Conservation (phyloP, 2,329 filamentous ascomycete species). For the Fusarium sp. region DNA sequence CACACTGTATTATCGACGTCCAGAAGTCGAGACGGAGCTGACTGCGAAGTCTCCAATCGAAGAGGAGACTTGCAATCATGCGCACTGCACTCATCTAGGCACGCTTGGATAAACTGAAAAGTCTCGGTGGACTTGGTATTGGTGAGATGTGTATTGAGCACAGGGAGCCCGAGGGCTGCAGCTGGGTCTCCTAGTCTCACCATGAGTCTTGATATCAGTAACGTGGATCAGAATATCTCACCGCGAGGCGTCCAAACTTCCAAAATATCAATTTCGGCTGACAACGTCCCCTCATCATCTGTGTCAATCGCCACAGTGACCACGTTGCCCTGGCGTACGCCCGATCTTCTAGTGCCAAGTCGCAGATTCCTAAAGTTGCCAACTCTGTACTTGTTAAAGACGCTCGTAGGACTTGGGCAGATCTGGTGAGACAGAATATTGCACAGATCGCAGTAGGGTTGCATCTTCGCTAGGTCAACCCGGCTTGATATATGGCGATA, state of each 20-base stretch:
- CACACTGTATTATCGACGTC: neutral
- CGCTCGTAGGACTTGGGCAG: neutral
- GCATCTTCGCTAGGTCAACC: neutral
- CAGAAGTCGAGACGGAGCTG: neutral
- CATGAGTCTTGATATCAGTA: neutral
- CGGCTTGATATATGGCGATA: neutral
- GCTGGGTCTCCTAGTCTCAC: neutral
- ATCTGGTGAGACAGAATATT: neutral
- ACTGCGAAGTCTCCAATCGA: neutral
- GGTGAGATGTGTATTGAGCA: neutral
- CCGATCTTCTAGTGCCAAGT: neutral
- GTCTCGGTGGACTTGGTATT: neutral
- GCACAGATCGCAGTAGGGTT: neutral
- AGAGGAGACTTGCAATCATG: neutral
- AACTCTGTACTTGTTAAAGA: neutral
- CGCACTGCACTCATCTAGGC: neutral
- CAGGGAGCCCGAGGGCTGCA: neutral
- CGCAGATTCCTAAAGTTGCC: neutral
- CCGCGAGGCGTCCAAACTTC: neutral
- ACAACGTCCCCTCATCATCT: neutral
- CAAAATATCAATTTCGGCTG: neutral
- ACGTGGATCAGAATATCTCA: neutral
- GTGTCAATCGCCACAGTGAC: neutral
- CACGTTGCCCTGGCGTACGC: neutral
- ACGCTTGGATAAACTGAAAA: neutral